Conservation (phyloP, 2,329 filamentous ascomycete genomes). For the Ophiocordyceps camponoti-saundersi region DNA sequence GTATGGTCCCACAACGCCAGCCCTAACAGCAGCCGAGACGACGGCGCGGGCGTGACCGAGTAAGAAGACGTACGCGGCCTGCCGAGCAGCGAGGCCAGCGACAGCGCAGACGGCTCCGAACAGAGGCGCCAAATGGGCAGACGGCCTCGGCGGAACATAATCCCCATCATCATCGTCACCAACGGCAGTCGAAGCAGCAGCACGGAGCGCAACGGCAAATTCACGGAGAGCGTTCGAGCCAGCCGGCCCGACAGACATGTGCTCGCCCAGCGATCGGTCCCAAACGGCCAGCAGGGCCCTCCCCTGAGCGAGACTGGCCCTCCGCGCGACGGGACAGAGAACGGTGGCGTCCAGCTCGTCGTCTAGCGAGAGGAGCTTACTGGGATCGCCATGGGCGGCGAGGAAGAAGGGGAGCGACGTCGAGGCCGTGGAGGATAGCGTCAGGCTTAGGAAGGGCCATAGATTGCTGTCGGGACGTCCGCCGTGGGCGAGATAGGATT, state of each 20-base stretch:
- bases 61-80: slow-evolving; percentile 60
- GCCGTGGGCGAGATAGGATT: slow-evolving; percentile 61
- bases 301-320: slow-evolving; percentile 61
- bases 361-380: slow-evolving; percentile 40
- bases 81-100: slow-evolving; percentile 40
- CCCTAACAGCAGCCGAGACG: slow-evolving; percentile 59
- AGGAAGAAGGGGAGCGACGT: slow-evolving; percentile 62
- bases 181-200: neutral
- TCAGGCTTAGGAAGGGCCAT: slow-evolving; percentile 50
- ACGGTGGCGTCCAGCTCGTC: slow-evolving; percentile 62
- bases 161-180: slow-evolving; percentile 5
- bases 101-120: slow-evolving; percentile 49
- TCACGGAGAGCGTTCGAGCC: slow-evolving; percentile 12
- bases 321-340: slow-evolving; percentile 61
- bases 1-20: slow-evolving; percentile 65
- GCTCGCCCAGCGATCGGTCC: slow-evolving; percentile 48
- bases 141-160: slow-evolving; percentile 22
- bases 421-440: slow-evolving; percentile 52
- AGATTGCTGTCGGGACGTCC: slow-evolving; percentile 24
- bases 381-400: slow-evolving; percentile 42
- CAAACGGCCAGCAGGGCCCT: slow-evolving; percentile 58
- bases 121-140: slow-evolving; percentile 54
- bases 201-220: slow-evolving; percentile 19
- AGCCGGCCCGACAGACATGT: neutral
- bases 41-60: slow-evolving; percentile 62